Base-by-base conservation (phyloP, 768 basidiomycete genomes). In the Hydnomerulius pinastri region DNA sequence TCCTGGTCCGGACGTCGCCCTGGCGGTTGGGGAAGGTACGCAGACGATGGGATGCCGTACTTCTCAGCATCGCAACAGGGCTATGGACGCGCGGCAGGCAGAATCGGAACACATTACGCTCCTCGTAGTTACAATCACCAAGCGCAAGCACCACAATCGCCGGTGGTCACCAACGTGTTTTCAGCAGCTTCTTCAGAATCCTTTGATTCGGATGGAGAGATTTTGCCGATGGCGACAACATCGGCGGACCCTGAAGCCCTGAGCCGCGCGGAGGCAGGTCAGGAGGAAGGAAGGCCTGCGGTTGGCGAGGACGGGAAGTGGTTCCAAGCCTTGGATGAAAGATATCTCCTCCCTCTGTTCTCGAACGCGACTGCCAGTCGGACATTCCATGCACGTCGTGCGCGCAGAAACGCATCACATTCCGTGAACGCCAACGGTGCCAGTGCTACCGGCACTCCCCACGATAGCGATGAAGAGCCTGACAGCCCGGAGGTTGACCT, bases 271-370 rank as follows among this genome's bases (percentile, higher is more conserved):
- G 60, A 53, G 33, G 48, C 28, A 27, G 48, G 11, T n/a, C 46
- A 50, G 32, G 56, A 25, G 13, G 43, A 46, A 20, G 61, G 20
- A 54, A 57, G 45, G 24, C 54, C 57, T n/a, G 58, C 71, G 4
- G 45, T 43, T 21, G 77, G 73, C 4, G 86, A 88, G 50, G 92
- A 96, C 46, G 87, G 90, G 24, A 90, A 91, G 67, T 98, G 94
- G 93, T 98, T 98, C 84, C 93, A 94, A 59, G 79, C 87, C 38
- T 71, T 99, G 32, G 96, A 99, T 70, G 94, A 99, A 71, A 80
- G 92, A 56, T 99, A 96, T 67, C 73, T 99, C 17, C 71, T 98
- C 3, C 95, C 95, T 18, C 73, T 98, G 30, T 98, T 93, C 73
- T 92, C 91, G 41, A 94, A 94, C 62, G 90, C 90, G 13, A 92